Evolutionary conservation across 2,329 filamentous ascomycete species (phyloP).

Genomic region (Pseudogymnoascus sp.): DNA sequence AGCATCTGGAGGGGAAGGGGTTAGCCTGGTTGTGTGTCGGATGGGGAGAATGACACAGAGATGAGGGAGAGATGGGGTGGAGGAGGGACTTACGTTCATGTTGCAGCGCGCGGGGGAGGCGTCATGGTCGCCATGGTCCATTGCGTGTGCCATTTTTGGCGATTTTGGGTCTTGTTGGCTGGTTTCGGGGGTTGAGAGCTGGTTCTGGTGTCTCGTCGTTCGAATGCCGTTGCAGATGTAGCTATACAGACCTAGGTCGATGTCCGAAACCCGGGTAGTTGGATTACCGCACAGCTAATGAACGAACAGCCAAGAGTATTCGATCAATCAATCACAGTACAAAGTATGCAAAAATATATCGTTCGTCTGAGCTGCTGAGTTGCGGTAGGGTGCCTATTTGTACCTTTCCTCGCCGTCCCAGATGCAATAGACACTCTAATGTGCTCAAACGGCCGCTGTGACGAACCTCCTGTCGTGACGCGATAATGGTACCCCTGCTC

Average conservation of each 20-base stretch:
- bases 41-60: not conserved
- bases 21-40: not conserved
- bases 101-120: slow-evolving; percentile 64
- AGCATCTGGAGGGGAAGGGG: slow-evolving; percentile 61
- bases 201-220: not conserved
- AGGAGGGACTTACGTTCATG: slow-evolving; percentile 66
- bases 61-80: slow-evolving; percentile 7
- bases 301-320: not conserved
- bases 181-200: not conserved
- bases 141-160: slow-evolving; percentile 18
- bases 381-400: not conserved
- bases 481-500: not conserved
- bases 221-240: not conserved
- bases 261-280: not conserved
- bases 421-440: not conserved
- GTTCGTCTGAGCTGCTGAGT: not conserved
- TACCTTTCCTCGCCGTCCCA: not conserved
- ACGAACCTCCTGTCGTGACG: not conserved
- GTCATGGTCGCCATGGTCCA: slow-evolving; percentile 50
- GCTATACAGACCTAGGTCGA: not conserved
- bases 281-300: not conserved
- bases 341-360: not conserved
- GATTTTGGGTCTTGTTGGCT: not conserved
- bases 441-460: not conserved
- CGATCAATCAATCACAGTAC: not conserved